phyloP scores from a whole-genome alignment of 768 basidiomycete genomes.

The Boletus speciosus region DNA sequence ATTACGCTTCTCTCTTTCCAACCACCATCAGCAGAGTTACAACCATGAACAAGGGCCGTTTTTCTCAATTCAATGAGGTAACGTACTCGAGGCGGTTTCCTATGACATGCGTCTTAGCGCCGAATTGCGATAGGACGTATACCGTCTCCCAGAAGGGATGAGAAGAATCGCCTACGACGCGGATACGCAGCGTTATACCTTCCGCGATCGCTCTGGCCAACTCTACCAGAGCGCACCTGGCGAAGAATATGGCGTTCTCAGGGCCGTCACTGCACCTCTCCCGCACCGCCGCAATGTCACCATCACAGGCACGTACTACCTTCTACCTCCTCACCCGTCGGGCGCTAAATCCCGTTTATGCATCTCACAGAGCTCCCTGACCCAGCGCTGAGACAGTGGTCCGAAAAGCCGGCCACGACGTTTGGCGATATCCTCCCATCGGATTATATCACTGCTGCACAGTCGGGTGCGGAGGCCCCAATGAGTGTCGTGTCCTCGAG shows the following conservation, averaged over 20 bases:
- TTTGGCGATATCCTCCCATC: constrained; percentile 49
- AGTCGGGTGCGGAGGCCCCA: constrained; percentile 16
- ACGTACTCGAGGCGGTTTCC: neutral
- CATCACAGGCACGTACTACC: constrained; percentile 15
- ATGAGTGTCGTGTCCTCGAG: constrained; percentile 15
- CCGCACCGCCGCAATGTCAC: constrained; percentile 26
- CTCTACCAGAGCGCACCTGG: constrained; percentile 45
- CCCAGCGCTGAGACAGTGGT: constrained; percentile 23
- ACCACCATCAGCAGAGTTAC: constrained; percentile 12
- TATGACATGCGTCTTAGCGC: neutral
- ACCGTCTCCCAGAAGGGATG: constrained; percentile 41
- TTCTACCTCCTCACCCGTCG: no score
- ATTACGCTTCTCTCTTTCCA: neutral
- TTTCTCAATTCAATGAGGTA: constrained; percentile 28
- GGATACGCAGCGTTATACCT: constrained; percentile 49
- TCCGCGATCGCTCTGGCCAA: constrained; percentile 42
- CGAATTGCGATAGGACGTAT: constrained; percentile 30
- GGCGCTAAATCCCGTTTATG: neutral
- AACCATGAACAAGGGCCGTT: constrained; percentile 6
- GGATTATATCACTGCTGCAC: constrained; percentile 40
- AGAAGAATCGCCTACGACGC: constrained; percentile 52
- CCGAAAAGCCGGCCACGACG: constrained; percentile 29
- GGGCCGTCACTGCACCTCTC: constrained; percentile 28
- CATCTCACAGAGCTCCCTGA: constrained; percentile 22
- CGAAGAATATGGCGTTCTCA: constrained; percentile 43